Evolutionary conservation across 805 yeast genomes (phyloP), one percentile per base, ranked within the genome.

Genomic region (Scheffersomyces lignosus): DNA sequence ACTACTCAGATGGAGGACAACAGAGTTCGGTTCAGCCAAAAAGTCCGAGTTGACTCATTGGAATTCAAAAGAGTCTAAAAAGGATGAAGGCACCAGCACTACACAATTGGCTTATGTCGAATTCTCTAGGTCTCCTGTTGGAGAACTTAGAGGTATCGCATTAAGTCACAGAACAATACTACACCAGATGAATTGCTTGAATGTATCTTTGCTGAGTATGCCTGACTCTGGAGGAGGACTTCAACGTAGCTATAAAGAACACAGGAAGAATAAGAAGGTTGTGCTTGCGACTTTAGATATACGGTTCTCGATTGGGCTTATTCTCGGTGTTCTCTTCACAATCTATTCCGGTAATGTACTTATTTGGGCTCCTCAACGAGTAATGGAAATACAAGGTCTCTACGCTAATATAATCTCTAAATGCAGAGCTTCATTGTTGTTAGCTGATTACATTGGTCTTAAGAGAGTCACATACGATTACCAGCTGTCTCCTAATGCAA

Each of bases 391-490:
- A 16, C 90, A 95, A 7, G 98, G 99, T 1, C 69, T 88, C 6
- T 88, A 87, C 49, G 97, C 97, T 18, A 77, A 87, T 48, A 69
- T 87, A 18, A 77, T 89, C 17, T 80, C 93, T 15, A 74, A 75
- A 39, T 80, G 75, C 52, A 72, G 80, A 33, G 93, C 87, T 2
- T 78, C 90, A 2, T 73, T 90, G 15, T 53, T 91, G 20, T 67
- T 93, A 30, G 84, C 95, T 2, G 98, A 93, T 56, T 90, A 90
- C 52, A 70, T 93, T 31, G 90, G 91, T 12, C 66, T 93, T 47
- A 93, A 93, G 55, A 82, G 89, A 36, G 96, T 89, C 13, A 89
- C 89, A 1, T 90, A 87, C 52, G 93, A 93, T 60, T 93, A 93
- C 59, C 95, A 93, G 56, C 83, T 87, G 10, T 81, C 84, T 37